Percentiles rank a stretch among this genome's conserved stretches.
These are phyloP conservation scores for Penicillium palitans DNA, from an alignment of 2,329 filamentous ascomycete species.

Conservation along the genomic window DNA sequence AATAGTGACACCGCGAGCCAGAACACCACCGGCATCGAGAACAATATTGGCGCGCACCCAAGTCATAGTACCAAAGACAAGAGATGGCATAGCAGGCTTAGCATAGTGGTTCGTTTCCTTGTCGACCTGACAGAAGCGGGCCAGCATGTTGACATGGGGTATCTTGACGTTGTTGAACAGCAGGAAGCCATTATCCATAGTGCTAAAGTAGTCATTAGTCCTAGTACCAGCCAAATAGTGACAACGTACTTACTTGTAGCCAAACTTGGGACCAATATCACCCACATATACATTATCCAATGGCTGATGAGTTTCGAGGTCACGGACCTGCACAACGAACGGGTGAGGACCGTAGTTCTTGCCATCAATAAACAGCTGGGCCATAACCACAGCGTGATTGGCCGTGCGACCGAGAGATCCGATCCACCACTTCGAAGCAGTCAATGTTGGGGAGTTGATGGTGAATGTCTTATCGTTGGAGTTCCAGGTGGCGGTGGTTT, in stretches of 20 bases:
- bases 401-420: constrained; percentile 74
- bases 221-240: background rate
- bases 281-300: constrained; percentile 71
- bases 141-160: constrained; percentile 72
- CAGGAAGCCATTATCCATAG: constrained; percentile 79
- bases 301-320: constrained; percentile 68
- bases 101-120: constrained; percentile 67
- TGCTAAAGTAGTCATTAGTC: constrained; percentile 41
- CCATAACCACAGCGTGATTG: constrained; percentile 77
- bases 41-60: constrained; percentile 74
- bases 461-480: constrained; percentile 71
- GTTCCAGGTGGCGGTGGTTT: constrained; percentile 74
- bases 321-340: constrained; percentile 73
- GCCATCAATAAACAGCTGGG: constrained; percentile 68
- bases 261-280: constrained; percentile 78
- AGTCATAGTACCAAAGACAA: constrained; percentile 74
- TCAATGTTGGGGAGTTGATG: constrained; percentile 71
- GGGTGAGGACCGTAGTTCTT: constrained; percentile 73
- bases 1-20: constrained; percentile 75
- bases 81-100: constrained; percentile 63
- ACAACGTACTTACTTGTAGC: constrained; percentile 58
- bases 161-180: constrained; percentile 75
- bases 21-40: constrained; percentile 67
- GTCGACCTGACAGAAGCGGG: constrained; percentile 69
- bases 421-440: constrained; percentile 83